Base-by-base conservation (phyloP, 176 grass and related monocot species). In the Canna indica region DNA sequence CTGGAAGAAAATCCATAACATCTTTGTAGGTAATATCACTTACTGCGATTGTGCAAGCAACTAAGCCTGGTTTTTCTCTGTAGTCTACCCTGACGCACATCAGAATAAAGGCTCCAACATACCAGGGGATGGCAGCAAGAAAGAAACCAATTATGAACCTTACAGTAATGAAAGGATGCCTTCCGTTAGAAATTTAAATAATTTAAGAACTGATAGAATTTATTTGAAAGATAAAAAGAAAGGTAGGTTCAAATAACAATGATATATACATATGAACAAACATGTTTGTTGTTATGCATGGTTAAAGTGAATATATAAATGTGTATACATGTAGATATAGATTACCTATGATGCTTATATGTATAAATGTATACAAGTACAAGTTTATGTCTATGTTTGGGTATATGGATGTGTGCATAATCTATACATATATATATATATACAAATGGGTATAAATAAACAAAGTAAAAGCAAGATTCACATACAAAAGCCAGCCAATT, bases 141-240 rank as follows among this genome's bases (percentile, higher is more conserved):
- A 97, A 90, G 84, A 97, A 97, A 45, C 93, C 93, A 12, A 83
- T 4, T 79, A 97, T 85, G 82, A 97, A 97, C 68, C 88, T 97
- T 77, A 38, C 46, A 74, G 30, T 3, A 34, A 44, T 59, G 35
- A 45, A 14, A 48, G 1, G 79, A 56, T 35, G 24, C 45, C 29
- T 5, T 29, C 45, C 3, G 34, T 85, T 50, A 90, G 54, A 25
- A 34, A 74, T 27, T 3, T 52, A 73, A 18, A 32, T 3, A 6
- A 47, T 67, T 74, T 76, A 73, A 8, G 42, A 75, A 25, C 74
- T 31, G 33, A 79, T 59, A 32, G 17, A 16, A 64, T 32, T 25
- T 39, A 39, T 47, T 14, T 66, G 18, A 22, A 31, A 68, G n/a
- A 38, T 26, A 68, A 22, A 63, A 56, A 36, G 22, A 41, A 38